Conservation (phyloP, 352 stramenopile species). For the Globisporangium paroecandrum region DNA sequence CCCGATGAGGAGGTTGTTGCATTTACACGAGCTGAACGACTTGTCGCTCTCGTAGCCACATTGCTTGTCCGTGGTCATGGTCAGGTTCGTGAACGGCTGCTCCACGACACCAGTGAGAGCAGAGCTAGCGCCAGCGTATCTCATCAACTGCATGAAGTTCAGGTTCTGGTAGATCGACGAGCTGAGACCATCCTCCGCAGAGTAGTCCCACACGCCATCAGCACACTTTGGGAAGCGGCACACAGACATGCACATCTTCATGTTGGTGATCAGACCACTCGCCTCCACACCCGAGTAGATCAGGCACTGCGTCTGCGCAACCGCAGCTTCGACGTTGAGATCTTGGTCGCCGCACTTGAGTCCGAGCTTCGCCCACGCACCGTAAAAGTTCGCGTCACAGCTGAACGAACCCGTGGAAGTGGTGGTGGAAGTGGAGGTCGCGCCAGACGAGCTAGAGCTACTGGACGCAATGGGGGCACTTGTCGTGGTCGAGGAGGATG, state of each 20-base stretch:
- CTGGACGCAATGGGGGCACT: conserved; percentile 18
- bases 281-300: conserved; percentile 73
- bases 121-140: conserved; percentile 31
- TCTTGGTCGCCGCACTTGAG: conserved; percentile 53
- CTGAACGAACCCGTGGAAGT: conserved; percentile 42
- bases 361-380: conserved; percentile 64
- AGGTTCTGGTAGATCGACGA: conserved; percentile 67
- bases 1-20: conserved; percentile 36
- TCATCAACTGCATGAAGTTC: conserved; percentile 65
- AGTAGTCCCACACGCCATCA: conserved; percentile 78
- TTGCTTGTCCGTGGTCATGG: conserved; percentile 44
- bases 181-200: conserved; percentile 52
- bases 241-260: conserved; percentile 75
- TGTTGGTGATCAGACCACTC: conserved; percentile 39
- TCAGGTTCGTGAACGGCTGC: conserved; percentile 51
- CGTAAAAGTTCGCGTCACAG: conserved; percentile 76
- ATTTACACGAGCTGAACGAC: conserved; percentile 60
- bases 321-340: conserved; percentile 45
- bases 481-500: conserved; percentile 11
- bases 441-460: conserved; percentile 15
- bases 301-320: conserved; percentile 57
- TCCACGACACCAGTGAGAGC: conserved; percentile 29
- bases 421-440: conserved; percentile 14
- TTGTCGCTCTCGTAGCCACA: conserved; percentile 56
- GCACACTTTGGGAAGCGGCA: conserved; percentile 75